phyloP scores from a whole-genome alignment of 2,329 filamentous ascomycete genomes.

The Sclerotinia minor region DNA sequence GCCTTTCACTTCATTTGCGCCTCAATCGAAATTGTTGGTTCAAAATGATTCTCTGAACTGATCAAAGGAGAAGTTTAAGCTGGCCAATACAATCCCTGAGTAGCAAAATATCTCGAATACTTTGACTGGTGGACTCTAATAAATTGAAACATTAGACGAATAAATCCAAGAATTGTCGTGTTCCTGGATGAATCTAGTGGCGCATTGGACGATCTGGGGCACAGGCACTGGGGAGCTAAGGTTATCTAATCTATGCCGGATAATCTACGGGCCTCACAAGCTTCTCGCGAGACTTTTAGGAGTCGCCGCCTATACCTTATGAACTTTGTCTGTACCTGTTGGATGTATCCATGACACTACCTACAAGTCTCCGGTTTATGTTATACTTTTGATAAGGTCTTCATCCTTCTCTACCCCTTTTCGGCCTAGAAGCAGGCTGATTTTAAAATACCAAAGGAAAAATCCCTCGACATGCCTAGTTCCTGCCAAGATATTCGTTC shows the following conservation, averaged over 20 bases:
- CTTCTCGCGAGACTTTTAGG: neutral
- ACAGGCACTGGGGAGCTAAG: neutral
- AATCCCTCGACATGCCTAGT: slow-evolving; percentile 67
- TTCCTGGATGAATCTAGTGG: neutral
- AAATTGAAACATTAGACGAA: neutral
- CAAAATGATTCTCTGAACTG: neutral
- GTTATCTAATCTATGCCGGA: neutral
- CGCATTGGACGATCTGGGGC: slow-evolving; percentile 7
- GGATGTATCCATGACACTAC: neutral
- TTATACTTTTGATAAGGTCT: neutral
- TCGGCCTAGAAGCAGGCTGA: neutral
- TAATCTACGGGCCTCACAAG: slow-evolving; percentile 11
- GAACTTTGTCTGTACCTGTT: neutral
- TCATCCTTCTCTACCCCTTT: neutral
- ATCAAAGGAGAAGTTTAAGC: neutral
- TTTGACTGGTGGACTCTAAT: too few species aligned
- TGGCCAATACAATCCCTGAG: neutral
- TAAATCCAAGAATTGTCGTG: neutral
- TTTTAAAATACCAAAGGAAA: neutral
- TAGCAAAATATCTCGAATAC: neutral
- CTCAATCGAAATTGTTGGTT: neutral
- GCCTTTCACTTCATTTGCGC: slow-evolving; percentile 3
- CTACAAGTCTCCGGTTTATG: neutral
- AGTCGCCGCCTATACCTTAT: neutral
- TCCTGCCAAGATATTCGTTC: slow-evolving; percentile 96